Evolutionary conservation across 495 filamentous ascomycete genomes (phyloP), one percentile per base, ranked within the genome.

Genomic region (Penicillium fimorum): DNA sequence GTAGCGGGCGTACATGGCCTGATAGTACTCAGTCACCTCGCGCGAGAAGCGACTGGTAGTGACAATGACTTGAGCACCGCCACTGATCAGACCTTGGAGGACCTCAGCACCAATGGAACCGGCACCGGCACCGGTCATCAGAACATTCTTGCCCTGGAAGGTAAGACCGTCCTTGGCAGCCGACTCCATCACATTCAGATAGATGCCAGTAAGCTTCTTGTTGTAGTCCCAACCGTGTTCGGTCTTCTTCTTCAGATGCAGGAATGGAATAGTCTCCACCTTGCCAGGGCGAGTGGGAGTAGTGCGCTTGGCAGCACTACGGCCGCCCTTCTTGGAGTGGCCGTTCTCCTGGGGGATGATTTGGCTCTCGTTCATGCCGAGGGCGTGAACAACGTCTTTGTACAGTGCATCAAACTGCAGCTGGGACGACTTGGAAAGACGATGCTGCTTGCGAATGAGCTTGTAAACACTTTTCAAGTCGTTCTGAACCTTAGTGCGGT

Each of bases 91-190:
- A 35, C 94, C 94, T 73, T 97, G 92, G 12, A 99, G 82, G 42
- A 99, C 93, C 55, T 97, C 94, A n/a, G 95, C 95, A 66, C 92
- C 94, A 64, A 99, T 99, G 25, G 94, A 99, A 44, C 94, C 94
- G 62, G 92, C 94, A 72, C 94, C 94, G 51, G 94, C 94, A 75
- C 94, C 94, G 50, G 94, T 99, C 93, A 99, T 97, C 56, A 99
- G 83, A 32, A 87, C 95, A 68, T 96, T 91, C 83, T 96, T 97
- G 68, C 89, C 90, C 64, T 91, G 86, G 77, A 96, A 97, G 12
- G 88, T 90, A 42, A 97, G 84, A 62, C 94, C 94, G 32, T 83
- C 78, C 58, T 84, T 87, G 62, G 95, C 94, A 59, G 92, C 91
- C 50, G 91, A 80, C 74, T 96, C 91, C 43, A 99, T 72, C 47